Evolutionary conservation across 192 early-diverging fungal species (phyloP).

Genomic region (Umbelopsis ramanniana): DNA sequence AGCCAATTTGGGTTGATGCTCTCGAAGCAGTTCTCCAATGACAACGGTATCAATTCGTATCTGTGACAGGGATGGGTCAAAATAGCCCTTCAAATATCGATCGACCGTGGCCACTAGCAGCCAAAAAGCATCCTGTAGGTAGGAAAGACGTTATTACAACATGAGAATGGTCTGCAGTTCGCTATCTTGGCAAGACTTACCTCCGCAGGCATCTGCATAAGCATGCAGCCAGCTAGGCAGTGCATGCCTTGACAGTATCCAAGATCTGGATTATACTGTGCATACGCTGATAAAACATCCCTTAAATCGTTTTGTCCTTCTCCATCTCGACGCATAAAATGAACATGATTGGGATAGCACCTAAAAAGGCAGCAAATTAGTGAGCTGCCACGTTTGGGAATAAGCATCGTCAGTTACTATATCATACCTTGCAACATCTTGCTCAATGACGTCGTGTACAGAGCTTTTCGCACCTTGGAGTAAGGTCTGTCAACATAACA

Average conservation of each 20-base stretch:
- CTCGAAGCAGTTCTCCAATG: slow-evolving; percentile 76
- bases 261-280: slow-evolving; percentile 80
- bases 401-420: not conserved
- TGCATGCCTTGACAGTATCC: slow-evolving; percentile 99
- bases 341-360: slow-evolving; percentile 87
- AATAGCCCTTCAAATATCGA: slow-evolving; percentile 79
- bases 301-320: slow-evolving; percentile 79
- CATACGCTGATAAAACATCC: slow-evolving; percentile 83
- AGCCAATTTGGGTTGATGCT: slow-evolving; percentile 69
- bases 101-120: slow-evolving; percentile 77
- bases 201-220: slow-evolving; percentile 82
- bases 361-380: slow-evolving; percentile 28
- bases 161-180: not conserved
- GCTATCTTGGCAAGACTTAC: slow-evolving; percentile 24
- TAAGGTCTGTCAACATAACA: not conserved
- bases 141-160: not conserved
- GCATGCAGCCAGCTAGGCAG: slow-evolving; percentile 85
- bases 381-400: not conserved
- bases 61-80: slow-evolving; percentile 70
- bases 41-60: slow-evolving; percentile 81
- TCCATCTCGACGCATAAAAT: slow-evolving; percentile 74
- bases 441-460: slow-evolving; percentile 91
- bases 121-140: slow-evolving; percentile 86
- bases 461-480: slow-evolving; percentile 29
- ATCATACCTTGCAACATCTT: slow-evolving; percentile 65